Conservation (phyloP, 305 asterid genomes). For the Solanum hybrid region DNA sequence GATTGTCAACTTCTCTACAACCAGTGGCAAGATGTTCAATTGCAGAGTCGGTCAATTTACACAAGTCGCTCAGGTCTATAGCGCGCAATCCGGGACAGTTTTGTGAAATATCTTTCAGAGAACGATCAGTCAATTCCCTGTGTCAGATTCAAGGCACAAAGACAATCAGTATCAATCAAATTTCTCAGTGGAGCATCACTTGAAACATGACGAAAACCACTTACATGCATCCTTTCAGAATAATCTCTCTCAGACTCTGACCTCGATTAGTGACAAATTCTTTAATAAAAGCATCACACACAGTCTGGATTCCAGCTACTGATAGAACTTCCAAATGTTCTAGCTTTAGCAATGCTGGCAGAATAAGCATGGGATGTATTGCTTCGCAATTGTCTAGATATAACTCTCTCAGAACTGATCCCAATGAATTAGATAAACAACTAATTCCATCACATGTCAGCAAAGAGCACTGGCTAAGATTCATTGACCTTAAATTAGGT, state of each 20-base stretch:
- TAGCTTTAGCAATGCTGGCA: constrained; percentile 57
- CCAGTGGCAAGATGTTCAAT: constrained; percentile 79
- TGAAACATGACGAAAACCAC: constrained; percentile 19
- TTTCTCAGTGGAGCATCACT: not conserved
- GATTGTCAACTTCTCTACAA: constrained; percentile 47
- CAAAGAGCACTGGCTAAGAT: constrained; percentile 77
- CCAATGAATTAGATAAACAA: constrained; percentile 44
- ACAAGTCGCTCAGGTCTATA: constrained; percentile 52
- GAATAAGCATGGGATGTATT: constrained; percentile 60
- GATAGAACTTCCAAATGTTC: constrained; percentile 78
- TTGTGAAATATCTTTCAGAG: constrained; percentile 52
- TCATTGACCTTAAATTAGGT: constrained; percentile 67
- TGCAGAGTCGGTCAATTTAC: constrained; percentile 68
- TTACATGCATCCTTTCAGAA: constrained; percentile 62
- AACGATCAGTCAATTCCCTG: constrained; percentile 70
- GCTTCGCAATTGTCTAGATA: constrained; percentile 61
- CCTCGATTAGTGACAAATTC: constrained; percentile 40
- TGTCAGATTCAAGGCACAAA: constrained; percentile 12
- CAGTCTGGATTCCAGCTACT: constrained; percentile 55
- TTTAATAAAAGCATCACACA: constrained; percentile 56
- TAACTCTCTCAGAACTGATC: constrained; percentile 60
- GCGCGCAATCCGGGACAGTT: constrained; percentile 47
- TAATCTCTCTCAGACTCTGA: constrained; percentile 70
- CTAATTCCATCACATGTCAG: constrained; percentile 64
- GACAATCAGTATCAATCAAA: not conserved